Conservation (phyloP, 1,139 yeast genomes). For the Saccharomyces hybrid region DNA sequence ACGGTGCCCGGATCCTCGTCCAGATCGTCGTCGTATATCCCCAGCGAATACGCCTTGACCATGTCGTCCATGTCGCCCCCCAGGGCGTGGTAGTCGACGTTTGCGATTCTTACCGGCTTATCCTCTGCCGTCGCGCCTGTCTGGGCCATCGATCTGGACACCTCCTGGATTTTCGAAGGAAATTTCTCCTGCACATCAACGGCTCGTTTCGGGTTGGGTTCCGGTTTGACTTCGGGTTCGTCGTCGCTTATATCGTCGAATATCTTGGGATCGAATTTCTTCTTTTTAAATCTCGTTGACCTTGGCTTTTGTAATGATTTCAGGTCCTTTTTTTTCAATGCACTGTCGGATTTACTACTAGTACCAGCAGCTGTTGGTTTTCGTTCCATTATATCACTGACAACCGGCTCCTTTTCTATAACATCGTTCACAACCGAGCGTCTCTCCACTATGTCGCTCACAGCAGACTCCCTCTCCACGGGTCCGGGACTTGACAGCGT, state of each 20-base stretch:
- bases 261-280: not conserved
- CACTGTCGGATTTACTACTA: not conserved
- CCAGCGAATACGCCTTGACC: conserved; percentile 53
- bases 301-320: conserved; percentile 1
- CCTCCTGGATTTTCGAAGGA: conserved; percentile 10
- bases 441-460: not conserved
- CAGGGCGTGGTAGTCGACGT: conserved; percentile 38
- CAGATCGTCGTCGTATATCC: conserved; percentile 51
- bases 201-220: too few relatives aligned
- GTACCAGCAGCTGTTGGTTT: not conserved
- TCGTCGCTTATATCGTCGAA: conserved; percentile 1
- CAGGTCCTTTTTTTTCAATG: not conserved
- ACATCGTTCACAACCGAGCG: too few relatives aligned
- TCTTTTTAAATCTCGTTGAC: not conserved
- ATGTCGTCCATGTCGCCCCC: conserved; percentile 45
- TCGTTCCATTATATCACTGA: not conserved
- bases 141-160: conserved; percentile 9
- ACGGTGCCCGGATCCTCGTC: conserved; percentile 50
- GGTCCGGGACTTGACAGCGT: not conserved
- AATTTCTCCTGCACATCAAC: not conserved
- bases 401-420: too few relatives aligned
- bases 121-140: conserved; percentile 3
- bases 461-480: not conserved
- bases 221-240: not conserved
- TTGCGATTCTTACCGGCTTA: conserved; percentile 17